Evolutionary conservation across 2,329 filamentous ascomycete species (phyloP), one percentile per base, ranked within the genome.

Genomic region (Aspergillus piperis): DNA sequence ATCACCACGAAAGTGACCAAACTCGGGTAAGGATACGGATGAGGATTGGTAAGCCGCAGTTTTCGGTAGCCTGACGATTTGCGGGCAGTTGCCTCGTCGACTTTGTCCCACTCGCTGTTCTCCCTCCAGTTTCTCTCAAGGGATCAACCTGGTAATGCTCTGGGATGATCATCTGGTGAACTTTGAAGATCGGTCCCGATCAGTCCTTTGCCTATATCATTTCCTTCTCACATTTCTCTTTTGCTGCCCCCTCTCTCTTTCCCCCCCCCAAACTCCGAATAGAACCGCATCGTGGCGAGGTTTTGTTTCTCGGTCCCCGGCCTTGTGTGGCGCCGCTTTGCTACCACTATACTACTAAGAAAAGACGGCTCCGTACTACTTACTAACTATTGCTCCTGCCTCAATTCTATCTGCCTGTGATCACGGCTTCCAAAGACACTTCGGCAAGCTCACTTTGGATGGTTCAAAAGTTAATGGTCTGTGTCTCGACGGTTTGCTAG

Each of bases 41-140:
- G 32, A 11, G 10, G 10, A 11, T 5, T 36, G 11, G 11, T 36
- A 36, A 36, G 32, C 32, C 32, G 32, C 32, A 36, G 32, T 36
- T 36, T 36, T 30, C 25, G 47, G 47, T 50, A 50, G 47, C 47
- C 47, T 50, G 47, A 50, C 47, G 47, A 50, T 50, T 50, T 27
- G n/a, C 25, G 44, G n/a, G 23, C 25, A 50, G 47, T 50, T 50
- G 47, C 47, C 47, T 50, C n/a, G 47, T 50, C 47, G 41, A 27
- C 47, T 30, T 36, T 50, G 47, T 30, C 47, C 44, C 44, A 49
- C 44, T 49, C 23, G 21, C 21, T 15, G 21, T 25, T 19, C 21
- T 23, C 47, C 17, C n/a, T 17, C 15, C 5, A 13, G 32, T 13
- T 3, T 11, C 25, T 17, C 25, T 50, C 25, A n/a, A 50, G 30